A percentile compares a stretch with the other conserved stretches of the same genome.
Evolutionary conservation across 2,329 filamentous ascomycete species (phyloP).

Genomic region (Cladosporium sp.): DNA sequence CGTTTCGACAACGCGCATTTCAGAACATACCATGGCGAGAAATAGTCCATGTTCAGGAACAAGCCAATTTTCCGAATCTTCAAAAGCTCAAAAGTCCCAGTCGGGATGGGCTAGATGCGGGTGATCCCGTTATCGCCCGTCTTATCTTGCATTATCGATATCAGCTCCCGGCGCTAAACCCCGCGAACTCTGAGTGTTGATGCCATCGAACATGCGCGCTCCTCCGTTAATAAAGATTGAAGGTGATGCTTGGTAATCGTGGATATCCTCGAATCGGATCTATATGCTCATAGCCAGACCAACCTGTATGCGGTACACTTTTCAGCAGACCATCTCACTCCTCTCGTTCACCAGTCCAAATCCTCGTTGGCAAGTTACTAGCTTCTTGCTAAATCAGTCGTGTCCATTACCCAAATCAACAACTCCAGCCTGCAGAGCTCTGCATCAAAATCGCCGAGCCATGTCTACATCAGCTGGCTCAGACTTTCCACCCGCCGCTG

Average conservation of each 20-base stretch:
- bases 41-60: conserved; percentile 5
- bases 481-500: conserved; percentile 37
- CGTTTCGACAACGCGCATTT: neutral
- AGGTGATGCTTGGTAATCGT: too few species aligned
- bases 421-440: too few species aligned
- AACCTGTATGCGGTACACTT: too few species aligned
- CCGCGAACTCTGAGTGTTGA: neutral
- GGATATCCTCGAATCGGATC: too few species aligned
- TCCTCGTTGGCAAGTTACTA: too few species aligned
- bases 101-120: neutral
- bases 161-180: conserved; percentile 2
- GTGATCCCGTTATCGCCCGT: neutral
- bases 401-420: too few species aligned
- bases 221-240: too few species aligned
- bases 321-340: too few species aligned
- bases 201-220: neutral
- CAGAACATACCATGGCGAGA: conserved; percentile 9
- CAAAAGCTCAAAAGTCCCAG: conserved; percentile 8
- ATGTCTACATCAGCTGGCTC: conserved; percentile 12
- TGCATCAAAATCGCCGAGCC: neutral
- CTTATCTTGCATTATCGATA: conserved; percentile 2
- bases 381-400: too few species aligned
- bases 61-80: conserved; percentile 4
- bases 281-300: too few species aligned
- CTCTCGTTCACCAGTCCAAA: too few species aligned